Percentiles rank a stretch among this genome's conserved stretches.
Conservation (phyloP, 441 rosid species). For the Isatis lusitanica region DNA sequence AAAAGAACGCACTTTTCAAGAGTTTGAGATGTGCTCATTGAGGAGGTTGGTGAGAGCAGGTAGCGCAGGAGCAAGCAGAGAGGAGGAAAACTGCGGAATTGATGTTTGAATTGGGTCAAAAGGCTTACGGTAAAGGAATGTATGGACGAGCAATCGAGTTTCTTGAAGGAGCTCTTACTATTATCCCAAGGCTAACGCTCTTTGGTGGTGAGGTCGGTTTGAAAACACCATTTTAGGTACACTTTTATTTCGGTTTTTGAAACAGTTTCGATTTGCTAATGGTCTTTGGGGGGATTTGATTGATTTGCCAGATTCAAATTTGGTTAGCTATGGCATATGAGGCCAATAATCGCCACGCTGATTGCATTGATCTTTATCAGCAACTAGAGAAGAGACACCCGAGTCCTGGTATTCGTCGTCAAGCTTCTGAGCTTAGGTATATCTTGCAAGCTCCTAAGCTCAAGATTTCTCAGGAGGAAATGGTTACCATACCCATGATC, state of each 20-base stretch:
- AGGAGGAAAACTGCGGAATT: constrained; percentile 81
- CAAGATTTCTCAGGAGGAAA: constrained; percentile 89
- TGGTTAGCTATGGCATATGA: constrained; percentile 99
- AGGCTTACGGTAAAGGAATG: constrained; percentile 88
- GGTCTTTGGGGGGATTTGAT: neutral
- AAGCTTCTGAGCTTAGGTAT: constrained; percentile 89
- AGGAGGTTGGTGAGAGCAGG: constrained; percentile 49
- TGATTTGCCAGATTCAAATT: constrained; percentile 76
- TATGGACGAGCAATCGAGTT: constrained; percentile 86
- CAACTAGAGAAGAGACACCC: constrained; percentile 87
- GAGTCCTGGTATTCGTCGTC: constrained; percentile 74
- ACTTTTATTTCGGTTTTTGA: neutral
- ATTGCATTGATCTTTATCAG: constrained; percentile 85
- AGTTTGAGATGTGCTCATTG: constrained; percentile 2
- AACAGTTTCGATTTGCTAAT: constrained; percentile 10
- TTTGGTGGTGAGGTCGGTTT: constrained; percentile 96
- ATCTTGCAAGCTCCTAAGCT: constrained; percentile 95
- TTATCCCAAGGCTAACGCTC: constrained; percentile 75
- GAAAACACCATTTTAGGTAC: constrained; percentile 26
- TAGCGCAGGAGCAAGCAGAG: constrained; percentile 91
- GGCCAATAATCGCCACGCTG: constrained; percentile 83
- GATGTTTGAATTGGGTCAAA: constrained; percentile 95
- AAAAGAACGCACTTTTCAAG: neutral
- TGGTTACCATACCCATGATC: constrained; percentile 83
- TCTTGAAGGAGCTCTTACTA: constrained; percentile 91